Base-by-base conservation (phyloP, 768 basidiomycete species). In the Multifurca ochricompacta region DNA sequence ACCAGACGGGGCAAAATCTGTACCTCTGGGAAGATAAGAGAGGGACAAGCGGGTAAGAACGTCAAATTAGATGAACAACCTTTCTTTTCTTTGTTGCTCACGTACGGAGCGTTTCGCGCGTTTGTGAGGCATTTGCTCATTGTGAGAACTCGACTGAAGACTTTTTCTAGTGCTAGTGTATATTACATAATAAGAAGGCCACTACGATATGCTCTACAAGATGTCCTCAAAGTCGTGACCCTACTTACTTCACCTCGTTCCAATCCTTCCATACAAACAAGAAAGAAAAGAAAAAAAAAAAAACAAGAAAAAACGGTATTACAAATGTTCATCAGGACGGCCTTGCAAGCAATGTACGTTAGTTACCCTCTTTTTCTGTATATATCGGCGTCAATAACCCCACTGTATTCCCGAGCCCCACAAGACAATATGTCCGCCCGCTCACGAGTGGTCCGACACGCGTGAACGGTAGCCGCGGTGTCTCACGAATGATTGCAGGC, bases 61-160 rank as follows among this genome's bases (percentile, higher is more conserved):
- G 35, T 37, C 7, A 6, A 18, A 9, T 19, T 19, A 23, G 21
- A 11, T 16, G 46, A 41, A 13, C 14, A 16, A 69, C 67, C 60
- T 65, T 64, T 64, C 58, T 16, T 53, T 51, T 27, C 63, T 62
- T 13, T 63, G 44, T 48, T 68, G 60, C 41, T 69, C 67, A 6
- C 69, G 62, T 19, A 63, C 48, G 21, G 69, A 66, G 25, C 64
- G 67, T 59, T 70, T 70, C 14, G 68, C 65, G 8, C 67, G 63
- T 60, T 70, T 70, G 48, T 70, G 69, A 27, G 69, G 69, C 69
- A 70, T 70, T n/a, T 3, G 11, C 21, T 51, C 43, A 13, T 8
- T 19, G 30, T 37, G 36, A 5, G 18, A 4, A 1, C 23, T 43
- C 42, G 21, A 23, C 1, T 37, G 8, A 28, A 46, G 45, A 19